Conservation (phyloP, 192 early-diverging fungal genomes). For the Rhizophagus prolifer region DNA sequence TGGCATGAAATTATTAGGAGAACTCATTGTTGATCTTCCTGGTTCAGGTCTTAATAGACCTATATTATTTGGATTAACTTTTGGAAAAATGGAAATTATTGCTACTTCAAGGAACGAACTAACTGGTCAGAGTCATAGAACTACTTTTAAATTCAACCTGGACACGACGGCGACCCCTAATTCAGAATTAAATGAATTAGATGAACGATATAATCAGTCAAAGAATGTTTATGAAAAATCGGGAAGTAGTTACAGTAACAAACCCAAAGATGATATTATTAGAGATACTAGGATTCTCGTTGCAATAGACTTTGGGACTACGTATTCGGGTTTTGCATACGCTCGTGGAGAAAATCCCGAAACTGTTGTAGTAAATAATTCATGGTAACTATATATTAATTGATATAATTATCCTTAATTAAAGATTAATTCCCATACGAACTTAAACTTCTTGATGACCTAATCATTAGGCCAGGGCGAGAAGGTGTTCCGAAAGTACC, state of each 20-base stretch:
- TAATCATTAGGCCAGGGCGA: background rate
- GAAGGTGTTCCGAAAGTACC: slow-evolving; percentile 1
- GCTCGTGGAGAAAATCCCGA: background rate
- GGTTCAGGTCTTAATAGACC: background rate
- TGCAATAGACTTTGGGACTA: slow-evolving; percentile 20
- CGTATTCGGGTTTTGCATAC: background rate
- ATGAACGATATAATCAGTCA: too few species aligned
- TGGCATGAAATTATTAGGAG: background rate
- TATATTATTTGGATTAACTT: background rate
- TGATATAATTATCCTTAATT: too few species aligned
- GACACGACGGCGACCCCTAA: too few species aligned
- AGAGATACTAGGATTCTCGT: background rate
- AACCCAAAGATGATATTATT: too few species aligned
- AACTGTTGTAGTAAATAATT: background rate
- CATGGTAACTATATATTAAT: background rate
- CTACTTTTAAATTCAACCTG: background rate
- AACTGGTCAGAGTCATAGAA: background rate
- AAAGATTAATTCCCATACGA: too few species aligned
- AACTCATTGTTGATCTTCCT: background rate
- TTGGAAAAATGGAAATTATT: slow-evolving; percentile 10
- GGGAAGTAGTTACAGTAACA: too few species aligned
- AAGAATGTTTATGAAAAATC: too few species aligned
- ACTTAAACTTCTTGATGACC: background rate
- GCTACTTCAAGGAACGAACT: background rate
- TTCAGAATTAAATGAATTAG: too few species aligned